Conservation (phyloP, 306 rosid genomes). For the Trifolium dubium region DNA sequence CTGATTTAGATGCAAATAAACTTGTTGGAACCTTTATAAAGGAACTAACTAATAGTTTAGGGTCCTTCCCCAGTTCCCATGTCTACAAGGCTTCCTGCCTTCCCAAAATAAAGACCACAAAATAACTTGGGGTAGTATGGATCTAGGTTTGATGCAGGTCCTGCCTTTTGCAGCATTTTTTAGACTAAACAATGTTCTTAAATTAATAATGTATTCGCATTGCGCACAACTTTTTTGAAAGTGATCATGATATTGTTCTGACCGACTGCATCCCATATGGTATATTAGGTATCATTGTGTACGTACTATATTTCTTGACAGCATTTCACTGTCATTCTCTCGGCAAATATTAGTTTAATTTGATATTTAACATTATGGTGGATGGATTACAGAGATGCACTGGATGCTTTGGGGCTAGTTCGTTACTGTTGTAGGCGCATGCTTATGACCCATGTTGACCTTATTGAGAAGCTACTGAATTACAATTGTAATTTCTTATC, state of each 20-base stretch:
- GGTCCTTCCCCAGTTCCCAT: neutral
- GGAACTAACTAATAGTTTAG: constrained; percentile 1
- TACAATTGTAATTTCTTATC: constrained; percentile 68
- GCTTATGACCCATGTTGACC: constrained; percentile 99
- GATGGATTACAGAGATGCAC: constrained; percentile 74
- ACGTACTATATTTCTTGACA: neutral
- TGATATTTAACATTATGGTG: constrained; percentile 31
- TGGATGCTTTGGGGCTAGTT: constrained; percentile 89
- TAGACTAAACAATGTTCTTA: neutral
- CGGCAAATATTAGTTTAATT: neutral
- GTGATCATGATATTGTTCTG: neutral
- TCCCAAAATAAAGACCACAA: neutral
- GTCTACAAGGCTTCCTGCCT: too few relatives aligned
- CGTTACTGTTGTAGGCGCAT: constrained; percentile 93
- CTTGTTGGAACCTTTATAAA: constrained; percentile 9
- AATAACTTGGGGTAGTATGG: neutral
- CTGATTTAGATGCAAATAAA: constrained; percentile 11
- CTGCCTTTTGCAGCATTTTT: neutral
- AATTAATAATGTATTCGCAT: neutral
- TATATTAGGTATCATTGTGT: neutral
- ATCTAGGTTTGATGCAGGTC: neutral
- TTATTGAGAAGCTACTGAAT: constrained; percentile 94
- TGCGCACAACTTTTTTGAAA: constrained; percentile 1
- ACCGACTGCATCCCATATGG: neutral
- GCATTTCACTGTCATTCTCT: neutral